These are phyloP conservation scores for Porcisia deanei DNA, from an alignment of 208 protist species.

Conservation along the genomic window DNA sequence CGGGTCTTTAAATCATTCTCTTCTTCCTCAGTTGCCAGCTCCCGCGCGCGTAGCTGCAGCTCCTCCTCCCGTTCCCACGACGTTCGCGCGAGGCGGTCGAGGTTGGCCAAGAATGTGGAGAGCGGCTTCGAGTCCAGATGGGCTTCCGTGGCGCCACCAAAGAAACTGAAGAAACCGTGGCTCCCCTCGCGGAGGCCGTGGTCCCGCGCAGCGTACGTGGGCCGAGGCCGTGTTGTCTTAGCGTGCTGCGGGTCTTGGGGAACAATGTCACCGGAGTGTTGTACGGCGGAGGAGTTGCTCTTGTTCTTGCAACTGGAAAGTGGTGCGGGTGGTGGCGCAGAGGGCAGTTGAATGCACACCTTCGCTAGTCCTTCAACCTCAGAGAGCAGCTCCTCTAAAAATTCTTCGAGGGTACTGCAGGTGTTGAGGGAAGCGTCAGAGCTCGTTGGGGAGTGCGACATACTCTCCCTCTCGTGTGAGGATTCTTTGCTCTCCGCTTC, in stretches of 20 bases:
- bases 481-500: background rate
- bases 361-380: conserved; percentile 48
- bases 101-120: conserved; percentile 48
- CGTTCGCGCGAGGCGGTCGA: conserved; percentile 31
- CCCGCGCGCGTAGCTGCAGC: conserved; percentile 50
- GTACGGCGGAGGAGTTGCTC: background rate
- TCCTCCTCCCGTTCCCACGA: conserved; percentile 45
- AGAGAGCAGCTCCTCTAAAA: conserved; percentile 36
- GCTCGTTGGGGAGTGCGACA: background rate
- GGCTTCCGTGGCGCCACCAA: conserved; percentile 59
- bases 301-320: conserved; percentile 18
- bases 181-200: conserved; percentile 32
- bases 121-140: conserved; percentile 67
- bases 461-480: background rate
- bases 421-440: conserved; percentile 35
- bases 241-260: background rate
- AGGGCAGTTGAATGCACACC: conserved; percentile 55
- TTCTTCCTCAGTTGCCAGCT: conserved; percentile 47
- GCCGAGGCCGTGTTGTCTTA: background rate
- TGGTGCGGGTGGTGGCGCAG: conserved; percentile 15
- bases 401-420: conserved; percentile 30
- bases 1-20: conserved; percentile 35
- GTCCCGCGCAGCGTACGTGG: conserved; percentile 28
- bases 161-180: conserved; percentile 69
- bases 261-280: background rate